Conservation (phyloP, 2,329 filamentous ascomycete genomes). For the Botrytis galanthina region DNA sequence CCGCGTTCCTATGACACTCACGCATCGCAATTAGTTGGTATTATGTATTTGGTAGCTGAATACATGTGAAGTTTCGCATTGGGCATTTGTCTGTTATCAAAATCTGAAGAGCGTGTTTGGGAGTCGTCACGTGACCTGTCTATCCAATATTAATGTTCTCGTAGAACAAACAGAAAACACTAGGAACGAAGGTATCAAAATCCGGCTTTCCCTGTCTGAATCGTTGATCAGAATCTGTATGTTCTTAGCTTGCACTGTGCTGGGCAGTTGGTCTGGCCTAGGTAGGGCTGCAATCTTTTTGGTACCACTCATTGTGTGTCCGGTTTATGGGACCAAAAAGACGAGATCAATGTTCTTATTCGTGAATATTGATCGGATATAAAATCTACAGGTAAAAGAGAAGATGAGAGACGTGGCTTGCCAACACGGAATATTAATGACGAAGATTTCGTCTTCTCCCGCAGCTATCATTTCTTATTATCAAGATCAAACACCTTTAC, state of each 20-base stretch:
- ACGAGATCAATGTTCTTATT: too few species aligned
- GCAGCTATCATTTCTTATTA: not conserved
- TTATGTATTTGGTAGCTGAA: not conserved
- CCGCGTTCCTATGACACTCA: not conserved
- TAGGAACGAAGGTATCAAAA: not conserved
- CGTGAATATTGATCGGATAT: not conserved
- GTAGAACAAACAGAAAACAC: not conserved
- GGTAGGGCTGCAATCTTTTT: not conserved
- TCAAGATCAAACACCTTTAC: not conserved
- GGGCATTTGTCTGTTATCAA: not conserved
- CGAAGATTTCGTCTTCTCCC: not conserved
- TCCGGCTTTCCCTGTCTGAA: not conserved
- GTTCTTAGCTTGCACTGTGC: not conserved
- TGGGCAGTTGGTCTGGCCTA: not conserved
- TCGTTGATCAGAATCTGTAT: not conserved
- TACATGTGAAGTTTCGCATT: not conserved
- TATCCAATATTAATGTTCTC: not conserved
- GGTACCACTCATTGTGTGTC: too few species aligned
- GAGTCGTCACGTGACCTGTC: not conserved
- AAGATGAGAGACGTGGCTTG: not conserved
- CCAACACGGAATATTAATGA: not conserved
- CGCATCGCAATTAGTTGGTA: not conserved
- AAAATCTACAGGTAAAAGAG: not conserved
- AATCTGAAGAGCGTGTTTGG: not conserved
- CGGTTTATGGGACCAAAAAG: too few species aligned